phyloP scores from a whole-genome alignment of 1,284 basidiomycete species.

The Malassezia yamatoensis region DNA sequence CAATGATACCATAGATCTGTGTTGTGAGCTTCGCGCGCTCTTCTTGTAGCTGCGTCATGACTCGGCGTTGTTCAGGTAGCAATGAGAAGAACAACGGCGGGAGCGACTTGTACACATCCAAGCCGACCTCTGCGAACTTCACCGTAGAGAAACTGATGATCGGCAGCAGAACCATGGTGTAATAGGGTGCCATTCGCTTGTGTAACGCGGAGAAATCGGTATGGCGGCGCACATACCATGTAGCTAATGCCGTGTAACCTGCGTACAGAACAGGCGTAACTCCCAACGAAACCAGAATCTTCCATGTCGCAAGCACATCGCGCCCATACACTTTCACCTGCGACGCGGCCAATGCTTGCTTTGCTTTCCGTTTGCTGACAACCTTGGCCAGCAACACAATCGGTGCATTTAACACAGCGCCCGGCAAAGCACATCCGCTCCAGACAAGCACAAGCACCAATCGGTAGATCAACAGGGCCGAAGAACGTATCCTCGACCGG shows the following conservation, averaged over 20 bases:
- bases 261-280: slow-evolving; percentile 76
- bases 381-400: slow-evolving; percentile 88
- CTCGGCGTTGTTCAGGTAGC: slow-evolving; percentile 78
- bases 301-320: slow-evolving; percentile 96
- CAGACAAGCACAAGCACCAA: slow-evolving; percentile 70
- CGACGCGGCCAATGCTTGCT: slow-evolving; percentile 92
- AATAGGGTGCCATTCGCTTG: slow-evolving; percentile 67
- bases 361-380: slow-evolving; percentile 79
- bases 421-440: slow-evolving; percentile 79
- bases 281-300: slow-evolving; percentile 86
- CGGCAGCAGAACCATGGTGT: slow-evolving; percentile 68
- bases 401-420: slow-evolving; percentile 85
- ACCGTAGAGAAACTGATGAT: slow-evolving; percentile 86
- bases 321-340: slow-evolving; percentile 88
- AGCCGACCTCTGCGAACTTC: slow-evolving; percentile 96
- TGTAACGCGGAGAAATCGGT: slow-evolving; percentile 50
- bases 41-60: slow-evolving; percentile 67
- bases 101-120: slow-evolving; percentile 96
- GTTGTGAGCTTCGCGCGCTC: slow-evolving; percentile 71
- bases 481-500: slow-evolving; percentile 65
- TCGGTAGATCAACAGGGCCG: slow-evolving; percentile 76
- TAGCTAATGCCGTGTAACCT: slow-evolving; percentile 55
- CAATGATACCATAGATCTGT: slow-evolving; percentile 78
- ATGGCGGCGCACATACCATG: slow-evolving; percentile 60
- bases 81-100: slow-evolving; percentile 82